phyloP scores from a whole-genome alignment of 1,284 basidiomycete species.

The Trichosporon sp. region DNA sequence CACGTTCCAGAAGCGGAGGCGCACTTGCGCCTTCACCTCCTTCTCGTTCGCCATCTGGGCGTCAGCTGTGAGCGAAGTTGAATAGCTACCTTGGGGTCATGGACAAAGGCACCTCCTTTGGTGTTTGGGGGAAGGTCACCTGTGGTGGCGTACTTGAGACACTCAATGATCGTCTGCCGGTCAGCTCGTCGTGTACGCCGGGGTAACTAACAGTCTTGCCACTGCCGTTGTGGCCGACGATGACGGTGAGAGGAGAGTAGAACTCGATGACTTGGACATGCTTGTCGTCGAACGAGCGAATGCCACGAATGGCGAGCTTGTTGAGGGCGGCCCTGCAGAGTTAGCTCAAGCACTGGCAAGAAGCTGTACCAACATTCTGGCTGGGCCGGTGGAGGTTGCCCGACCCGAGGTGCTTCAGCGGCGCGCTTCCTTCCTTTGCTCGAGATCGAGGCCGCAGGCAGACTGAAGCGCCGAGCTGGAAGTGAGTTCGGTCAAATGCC shows the following conservation, averaged over 20 bases:
- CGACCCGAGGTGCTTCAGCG: background rate
- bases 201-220: slow-evolving; percentile 72
- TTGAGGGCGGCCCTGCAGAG: slow-evolving; percentile 74
- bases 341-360: background rate
- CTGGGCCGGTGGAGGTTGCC: background rate
- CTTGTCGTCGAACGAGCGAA: slow-evolving; percentile 84
- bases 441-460: background rate
- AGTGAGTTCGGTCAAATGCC: background rate
- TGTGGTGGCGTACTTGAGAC: slow-evolving; percentile 97
- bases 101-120: slow-evolving; percentile 94
- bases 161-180: slow-evolving; percentile 85
- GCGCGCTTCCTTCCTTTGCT: background rate
- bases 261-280: slow-evolving; percentile 93
- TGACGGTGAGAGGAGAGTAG: slow-evolving; percentile 95
- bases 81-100: slow-evolving; percentile 72
- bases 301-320: slow-evolving; percentile 76
- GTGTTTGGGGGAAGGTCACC: slow-evolving; percentile 97
- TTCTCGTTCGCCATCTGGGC: slow-evolving; percentile 88
- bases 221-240: slow-evolving; percentile 96
- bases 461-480: background rate
- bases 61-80: background rate
- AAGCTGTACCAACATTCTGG: background rate
- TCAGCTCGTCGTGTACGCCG: background rate
- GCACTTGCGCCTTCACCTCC: slow-evolving; percentile 97
- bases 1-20: slow-evolving; percentile 85